Percentiles rank a stretch among this genome's conserved stretches.
Conservation (phyloP, 106 monocot genomes). For the Platanthera guangdongensis region DNA sequence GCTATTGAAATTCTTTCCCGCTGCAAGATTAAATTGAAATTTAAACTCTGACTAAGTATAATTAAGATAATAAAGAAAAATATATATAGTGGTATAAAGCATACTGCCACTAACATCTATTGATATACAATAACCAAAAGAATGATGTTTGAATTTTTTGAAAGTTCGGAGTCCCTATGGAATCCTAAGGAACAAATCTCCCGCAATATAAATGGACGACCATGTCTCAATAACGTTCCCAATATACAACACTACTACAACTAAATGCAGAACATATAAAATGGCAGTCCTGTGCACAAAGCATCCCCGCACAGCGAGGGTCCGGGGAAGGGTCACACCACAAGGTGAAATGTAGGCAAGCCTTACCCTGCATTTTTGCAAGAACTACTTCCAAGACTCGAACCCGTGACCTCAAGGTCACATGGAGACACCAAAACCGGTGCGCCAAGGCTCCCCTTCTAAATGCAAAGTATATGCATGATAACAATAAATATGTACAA, state of each 20-base stretch:
- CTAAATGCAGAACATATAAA: neutral
- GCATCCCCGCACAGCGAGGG: too few relatives aligned
- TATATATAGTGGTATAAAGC: neutral
- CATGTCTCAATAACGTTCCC: neutral
- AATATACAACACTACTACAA: neutral
- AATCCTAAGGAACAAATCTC: neutral
- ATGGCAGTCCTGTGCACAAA: too few relatives aligned
- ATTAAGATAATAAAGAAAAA: neutral
- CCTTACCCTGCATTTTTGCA: too few relatives aligned
- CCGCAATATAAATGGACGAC: neutral
- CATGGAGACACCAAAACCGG: too few relatives aligned
- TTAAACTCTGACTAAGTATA: neutral
- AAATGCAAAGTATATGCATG: neutral
- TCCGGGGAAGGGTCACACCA: too few relatives aligned
- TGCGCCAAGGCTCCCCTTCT: neutral
- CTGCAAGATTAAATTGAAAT: slow-evolving; percentile 33
- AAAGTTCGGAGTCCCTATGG: neutral
- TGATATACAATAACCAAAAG: neutral
- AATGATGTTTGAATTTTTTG: neutral
- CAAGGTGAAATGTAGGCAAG: too few relatives aligned
- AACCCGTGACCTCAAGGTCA: too few relatives aligned
- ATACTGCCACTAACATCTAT: neutral
- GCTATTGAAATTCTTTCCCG: slow-evolving; percentile 49
- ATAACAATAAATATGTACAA: neutral
- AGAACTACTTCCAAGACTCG: too few relatives aligned